Evolutionary conservation across 495 filamentous ascomycete genomes (phyloP), one percentile per base, ranked within the genome.

Genomic region (Penicillium daleae): DNA sequence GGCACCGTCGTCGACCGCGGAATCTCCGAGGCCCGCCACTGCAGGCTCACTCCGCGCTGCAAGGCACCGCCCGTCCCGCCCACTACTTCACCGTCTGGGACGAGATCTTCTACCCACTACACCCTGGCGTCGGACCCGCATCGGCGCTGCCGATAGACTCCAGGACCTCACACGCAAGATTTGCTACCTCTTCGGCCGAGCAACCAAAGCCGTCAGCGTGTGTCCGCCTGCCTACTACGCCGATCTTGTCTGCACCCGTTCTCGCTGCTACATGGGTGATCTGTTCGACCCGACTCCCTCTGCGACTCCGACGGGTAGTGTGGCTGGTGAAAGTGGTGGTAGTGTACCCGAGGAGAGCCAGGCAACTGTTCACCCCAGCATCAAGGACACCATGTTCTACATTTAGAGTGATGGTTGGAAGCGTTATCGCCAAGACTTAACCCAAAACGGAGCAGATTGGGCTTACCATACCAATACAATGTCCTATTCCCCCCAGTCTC

Each of bases 1-100:
- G 94, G 94, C 6, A 96, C 92, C 3, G 83, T 97, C 4, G 92
- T 97, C 12, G 94, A 97, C 73, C 86, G 91, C 42, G 89, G 91
- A 17, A 84, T 96, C 32, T 94, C 90, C 12, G 87, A 88, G 60
- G 85, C 85, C 49, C 81, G 82, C n/a, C 78, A 83, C 57, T 94
- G 87, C 89, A 94, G 62, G 88, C 93, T 0, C 95, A 97, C 72
- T 79, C 83, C 10, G 89, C 90, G 1, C 81, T 97, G 22, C 89
- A 97, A 74, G 94, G 94, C 13, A 97, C 93, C 3, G 92, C 91
- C 0, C 83, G 88, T 3, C 88, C 90, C 0, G 87, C 87, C 0
- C 90, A 93, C 71, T 96, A 96, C 70, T 87, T 85, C 54, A 89
- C 92, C 0, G 76, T 94, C 6, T 78, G 87, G 27, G 91, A 96